A percentile compares a stretch with the other conserved stretches of the same genome.
phyloP scores from a whole-genome alignment of 2,329 filamentous ascomycete genomes.

The Exophiala spinifera region DNA sequence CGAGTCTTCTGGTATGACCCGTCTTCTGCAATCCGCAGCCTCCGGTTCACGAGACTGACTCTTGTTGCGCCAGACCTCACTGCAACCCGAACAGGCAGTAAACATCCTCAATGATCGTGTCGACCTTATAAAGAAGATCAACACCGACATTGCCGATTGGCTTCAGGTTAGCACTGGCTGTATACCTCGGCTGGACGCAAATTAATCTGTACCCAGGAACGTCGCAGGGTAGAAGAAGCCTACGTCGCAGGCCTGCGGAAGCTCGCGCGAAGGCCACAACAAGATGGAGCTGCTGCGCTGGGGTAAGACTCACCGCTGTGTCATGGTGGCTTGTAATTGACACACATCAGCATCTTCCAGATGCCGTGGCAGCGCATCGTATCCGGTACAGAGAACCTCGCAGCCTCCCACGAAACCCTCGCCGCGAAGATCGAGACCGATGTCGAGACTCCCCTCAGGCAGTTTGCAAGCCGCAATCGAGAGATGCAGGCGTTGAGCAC shows the following conservation, averaged over 20 bases:
- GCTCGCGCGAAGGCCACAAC: slow-evolving; percentile 69
- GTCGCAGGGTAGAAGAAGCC: slow-evolving; percentile 83
- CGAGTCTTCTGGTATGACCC: slow-evolving; percentile 79
- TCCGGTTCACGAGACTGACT: slow-evolving; percentile 18
- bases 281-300: slow-evolving; percentile 74
- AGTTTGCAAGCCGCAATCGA: slow-evolving; percentile 65
- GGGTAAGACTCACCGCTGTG: slow-evolving; percentile 60
- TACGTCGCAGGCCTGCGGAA: slow-evolving; percentile 81
- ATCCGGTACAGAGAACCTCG: slow-evolving; percentile 73
- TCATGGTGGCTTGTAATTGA: not conserved
- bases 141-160: slow-evolving; percentile 93
- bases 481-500: slow-evolving; percentile 79
- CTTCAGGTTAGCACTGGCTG: slow-evolving; percentile 65
- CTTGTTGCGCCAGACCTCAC: slow-evolving; percentile 60
- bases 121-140: slow-evolving; percentile 79
- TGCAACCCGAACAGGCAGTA: slow-evolving; percentile 80
- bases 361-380: slow-evolving; percentile 86
- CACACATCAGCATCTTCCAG: slow-evolving; percentile 70
- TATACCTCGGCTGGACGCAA: slow-evolving; percentile 1
- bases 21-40: slow-evolving; percentile 9
- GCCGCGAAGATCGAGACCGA: slow-evolving; percentile 81
- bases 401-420: slow-evolving; percentile 77
- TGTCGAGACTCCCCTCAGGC: slow-evolving; percentile 77
- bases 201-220: slow-evolving; percentile 62
- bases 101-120: slow-evolving; percentile 81